phyloP scores from a whole-genome alignment of 2,329 filamentous ascomycete genomes.

The Zymoseptoria pseudotritici region DNA sequence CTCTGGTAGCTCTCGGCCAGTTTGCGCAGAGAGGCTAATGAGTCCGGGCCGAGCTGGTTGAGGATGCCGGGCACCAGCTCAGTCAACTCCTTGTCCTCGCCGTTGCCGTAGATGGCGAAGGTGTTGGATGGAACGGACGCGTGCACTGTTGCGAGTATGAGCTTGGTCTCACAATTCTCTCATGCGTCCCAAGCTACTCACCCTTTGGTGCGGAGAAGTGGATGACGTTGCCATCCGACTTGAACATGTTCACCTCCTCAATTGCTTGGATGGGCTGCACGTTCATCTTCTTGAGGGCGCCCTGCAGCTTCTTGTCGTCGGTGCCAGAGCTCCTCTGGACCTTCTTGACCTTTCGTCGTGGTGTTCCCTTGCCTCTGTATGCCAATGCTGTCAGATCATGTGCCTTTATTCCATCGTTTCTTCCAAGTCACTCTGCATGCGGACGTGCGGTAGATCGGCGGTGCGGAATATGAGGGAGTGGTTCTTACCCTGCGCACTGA shows the following conservation, averaged over 20 bases:
- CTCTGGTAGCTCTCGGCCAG: slow-evolving; percentile 99
- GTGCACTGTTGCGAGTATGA: slow-evolving; percentile 58
- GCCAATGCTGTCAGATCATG: slow-evolving; percentile 15
- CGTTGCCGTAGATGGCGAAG: slow-evolving; percentile 98
- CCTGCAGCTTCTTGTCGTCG: slow-evolving; percentile 99
- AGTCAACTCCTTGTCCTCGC: slow-evolving; percentile 99
- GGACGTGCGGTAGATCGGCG: neutral
- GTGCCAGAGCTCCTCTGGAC: slow-evolving; percentile 84
- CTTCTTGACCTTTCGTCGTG: slow-evolving; percentile 97
- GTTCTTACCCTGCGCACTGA: slow-evolving; percentile 28
- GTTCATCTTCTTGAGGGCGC: slow-evolving; percentile 97
- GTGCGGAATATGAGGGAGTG: neutral
- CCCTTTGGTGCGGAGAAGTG: slow-evolving; percentile 98
- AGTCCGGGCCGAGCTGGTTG: slow-evolving; percentile 98
- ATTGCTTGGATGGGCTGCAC: slow-evolving; percentile 99
- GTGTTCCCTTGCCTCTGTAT: slow-evolving; percentile 88
- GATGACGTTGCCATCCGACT: slow-evolving; percentile 99
- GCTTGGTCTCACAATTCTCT: neutral
- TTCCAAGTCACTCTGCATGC: neutral
- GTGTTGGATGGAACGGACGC: slow-evolving; percentile 96
- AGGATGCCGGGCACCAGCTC: slow-evolving; percentile 98
- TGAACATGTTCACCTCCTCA: slow-evolving; percentile 99
- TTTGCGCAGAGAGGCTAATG: slow-evolving; percentile 93
- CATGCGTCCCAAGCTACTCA: slow-evolving; percentile 43
- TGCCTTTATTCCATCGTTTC: slow-evolving; percentile 9